Percentiles rank a stretch among this genome's conserved stretches.
Evolutionary conservation across 306 rosid species (phyloP).

Genomic region (Cercis canadensis): DNA sequence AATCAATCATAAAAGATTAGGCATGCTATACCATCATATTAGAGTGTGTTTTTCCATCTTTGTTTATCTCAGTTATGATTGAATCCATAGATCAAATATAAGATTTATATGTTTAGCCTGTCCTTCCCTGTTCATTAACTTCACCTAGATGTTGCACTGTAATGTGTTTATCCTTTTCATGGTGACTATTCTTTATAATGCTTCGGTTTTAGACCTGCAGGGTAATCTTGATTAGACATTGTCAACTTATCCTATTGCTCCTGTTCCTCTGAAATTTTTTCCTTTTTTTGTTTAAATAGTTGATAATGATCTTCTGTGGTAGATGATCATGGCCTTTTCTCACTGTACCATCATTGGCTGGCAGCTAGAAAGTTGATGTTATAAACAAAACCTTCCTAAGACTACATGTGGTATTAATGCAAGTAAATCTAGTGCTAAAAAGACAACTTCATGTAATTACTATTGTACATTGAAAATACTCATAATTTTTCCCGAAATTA

Average conservation of each 20-base stretch:
- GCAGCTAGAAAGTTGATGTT: neutral
- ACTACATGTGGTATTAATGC: too few species aligned
- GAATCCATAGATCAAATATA: neutral
- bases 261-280: neutral
- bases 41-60: constrained; percentile 7
- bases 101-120: neutral
- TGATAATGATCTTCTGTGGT: neutral
- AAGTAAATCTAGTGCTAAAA: neutral
- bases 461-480: neutral
- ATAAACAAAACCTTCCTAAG: too few species aligned
- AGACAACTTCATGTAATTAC: neutral
- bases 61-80: neutral
- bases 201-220: neutral
- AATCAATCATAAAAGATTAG: neutral
- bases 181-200: neutral
- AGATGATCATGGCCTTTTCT: constrained; percentile 9
- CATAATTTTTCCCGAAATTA: constrained; percentile 1
- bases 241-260: neutral
- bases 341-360: neutral
- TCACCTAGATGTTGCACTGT: neutral
- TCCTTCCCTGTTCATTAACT: neutral
- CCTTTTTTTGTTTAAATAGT: neutral
- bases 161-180: neutral
- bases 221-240: neutral
- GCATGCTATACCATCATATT: neutral